These are phyloP conservation scores for Rhizopogon sp. DNA, from an alignment of 768 basidiomycete species.

Conservation along the genomic window DNA sequence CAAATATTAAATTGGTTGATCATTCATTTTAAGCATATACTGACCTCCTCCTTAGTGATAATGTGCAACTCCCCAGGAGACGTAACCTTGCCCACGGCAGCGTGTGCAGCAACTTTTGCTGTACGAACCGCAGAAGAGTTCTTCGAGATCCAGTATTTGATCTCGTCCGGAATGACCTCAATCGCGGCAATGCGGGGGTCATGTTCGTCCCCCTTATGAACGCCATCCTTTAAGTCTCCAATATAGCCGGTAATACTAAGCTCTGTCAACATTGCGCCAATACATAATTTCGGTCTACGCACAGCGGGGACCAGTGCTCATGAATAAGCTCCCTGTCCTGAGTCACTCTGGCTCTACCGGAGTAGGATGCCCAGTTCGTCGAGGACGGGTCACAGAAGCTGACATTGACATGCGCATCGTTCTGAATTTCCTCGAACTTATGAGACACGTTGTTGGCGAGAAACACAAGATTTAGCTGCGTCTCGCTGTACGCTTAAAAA, in stretches of 20 bases:
- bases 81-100: constrained; percentile 57
- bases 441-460: constrained; percentile 67
- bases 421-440: constrained; percentile 74
- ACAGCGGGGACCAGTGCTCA: constrained; percentile 59
- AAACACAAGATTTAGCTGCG: constrained; percentile 57
- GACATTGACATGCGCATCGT: constrained; percentile 77
- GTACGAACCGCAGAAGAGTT: constrained; percentile 53
- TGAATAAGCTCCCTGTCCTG: constrained; percentile 60
- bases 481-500: constrained; percentile 36
- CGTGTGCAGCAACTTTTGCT: constrained; percentile 53
- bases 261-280: background rate
- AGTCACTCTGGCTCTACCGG: constrained; percentile 64
- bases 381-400: constrained; percentile 65
- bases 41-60: constrained; percentile 69
- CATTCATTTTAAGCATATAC: constrained; percentile 11
- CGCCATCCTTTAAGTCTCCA: constrained; percentile 79
- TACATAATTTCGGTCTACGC: constrained; percentile 10
- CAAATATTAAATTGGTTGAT: background rate
- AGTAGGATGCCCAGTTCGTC: constrained; percentile 78
- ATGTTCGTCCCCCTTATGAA: constrained; percentile 73
- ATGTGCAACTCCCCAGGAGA: constrained; percentile 75
- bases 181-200: constrained; percentile 82
- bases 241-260: constrained; percentile 71
- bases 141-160: constrained; percentile 76
- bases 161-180: constrained; percentile 73